These are phyloP conservation scores for Phylloporus sp. DNA, from an alignment of 768 basidiomycete species.

Conservation along the genomic window DNA sequence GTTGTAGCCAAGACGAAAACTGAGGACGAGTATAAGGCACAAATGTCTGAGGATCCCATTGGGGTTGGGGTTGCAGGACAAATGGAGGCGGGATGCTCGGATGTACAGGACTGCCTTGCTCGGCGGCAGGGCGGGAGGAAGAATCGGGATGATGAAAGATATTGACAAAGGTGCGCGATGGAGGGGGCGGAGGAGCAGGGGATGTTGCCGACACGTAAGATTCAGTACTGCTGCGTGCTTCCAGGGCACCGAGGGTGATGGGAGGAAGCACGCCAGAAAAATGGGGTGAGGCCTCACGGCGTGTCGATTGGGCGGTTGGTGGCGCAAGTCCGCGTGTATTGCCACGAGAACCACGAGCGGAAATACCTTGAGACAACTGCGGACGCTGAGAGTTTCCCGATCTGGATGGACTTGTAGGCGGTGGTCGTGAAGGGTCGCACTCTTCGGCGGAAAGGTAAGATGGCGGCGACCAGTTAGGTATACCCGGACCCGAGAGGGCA, in stretches of 20 bases:
- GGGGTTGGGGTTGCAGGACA: constrained; percentile 62
- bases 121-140: constrained; percentile 16
- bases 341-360: constrained; percentile 11
- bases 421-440: constrained; percentile 13
- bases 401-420: constrained; percentile 9
- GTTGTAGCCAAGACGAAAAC: constrained; percentile 31
- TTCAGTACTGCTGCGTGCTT: constrained; percentile 13
- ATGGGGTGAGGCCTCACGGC: constrained; percentile 19
- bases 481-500: constrained; percentile 52
- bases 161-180: constrained; percentile 13
- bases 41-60: constrained; percentile 53
- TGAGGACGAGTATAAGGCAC: constrained; percentile 35
- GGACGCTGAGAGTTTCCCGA: constrained; percentile 3
- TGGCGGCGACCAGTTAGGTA: constrained; percentile 38
- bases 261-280: constrained; percentile 30
- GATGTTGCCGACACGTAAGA: constrained; percentile 20
- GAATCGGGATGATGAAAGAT: constrained; percentile 17
- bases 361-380: constrained; percentile 7
- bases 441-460: constrained; percentile 16
- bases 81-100: constrained; percentile 50
- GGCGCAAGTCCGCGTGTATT: constrained; percentile 9
- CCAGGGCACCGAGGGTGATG: constrained; percentile 16
- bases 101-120: constrained; percentile 7
- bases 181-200: constrained; percentile 35
- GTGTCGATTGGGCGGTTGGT: constrained; percentile 9